A percentile compares a stretch with the other conserved stretches of the same genome.
These are phyloP conservation scores for Solanum piurae DNA, from an alignment of 257 asterid species.

Conservation along the genomic window DNA sequence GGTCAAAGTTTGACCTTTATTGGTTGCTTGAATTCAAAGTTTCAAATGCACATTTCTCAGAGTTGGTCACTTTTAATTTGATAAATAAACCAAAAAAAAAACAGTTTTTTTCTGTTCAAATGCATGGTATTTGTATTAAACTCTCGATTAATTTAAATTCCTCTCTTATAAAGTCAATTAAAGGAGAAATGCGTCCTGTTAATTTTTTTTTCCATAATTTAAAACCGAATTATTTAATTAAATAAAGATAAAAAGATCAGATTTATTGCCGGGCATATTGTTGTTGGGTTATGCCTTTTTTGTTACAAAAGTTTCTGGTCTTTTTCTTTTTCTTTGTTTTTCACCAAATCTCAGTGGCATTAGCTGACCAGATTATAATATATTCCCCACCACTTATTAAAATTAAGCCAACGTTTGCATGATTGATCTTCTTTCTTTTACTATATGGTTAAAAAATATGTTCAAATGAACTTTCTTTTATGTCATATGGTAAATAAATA, in stretches of 20 bases:
- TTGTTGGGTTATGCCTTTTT: neutral
- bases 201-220: neutral
- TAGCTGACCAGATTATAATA: neutral
- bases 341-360: neutral
- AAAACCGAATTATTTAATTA: neutral
- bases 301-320: neutral
- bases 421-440: neutral
- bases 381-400: neutral
- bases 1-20: neutral
- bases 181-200: neutral
- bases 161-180: neutral
- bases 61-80: neutral
- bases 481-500: neutral
- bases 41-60: neutral
- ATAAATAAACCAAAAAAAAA: too few species aligned
- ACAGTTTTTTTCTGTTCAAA: neutral
- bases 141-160: neutral
- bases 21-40: neutral
- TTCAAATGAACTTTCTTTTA: neutral
- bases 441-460: neutral
- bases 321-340: neutral
- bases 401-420: neutral
- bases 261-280: neutral
- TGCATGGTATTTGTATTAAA: neutral
- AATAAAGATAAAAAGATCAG: neutral